Evolutionary conservation across 805 yeast genomes (phyloP).

Genomic region (Saccharomycopsis malanga): DNA sequence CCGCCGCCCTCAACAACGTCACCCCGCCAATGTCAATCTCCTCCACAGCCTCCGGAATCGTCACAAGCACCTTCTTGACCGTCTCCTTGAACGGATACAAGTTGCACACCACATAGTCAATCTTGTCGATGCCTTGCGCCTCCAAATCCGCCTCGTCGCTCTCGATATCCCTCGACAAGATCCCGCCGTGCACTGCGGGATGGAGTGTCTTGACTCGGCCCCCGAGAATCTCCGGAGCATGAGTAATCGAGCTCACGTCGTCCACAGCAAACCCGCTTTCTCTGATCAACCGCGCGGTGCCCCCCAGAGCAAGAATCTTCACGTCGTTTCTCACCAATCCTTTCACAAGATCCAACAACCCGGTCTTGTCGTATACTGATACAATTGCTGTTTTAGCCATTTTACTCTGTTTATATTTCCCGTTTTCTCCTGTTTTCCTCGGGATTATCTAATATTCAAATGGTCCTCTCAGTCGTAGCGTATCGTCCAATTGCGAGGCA

Average conservation of each 20-base stretch:
- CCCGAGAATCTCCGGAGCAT: slow-evolving; percentile 98
- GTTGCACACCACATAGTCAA: slow-evolving; percentile 95
- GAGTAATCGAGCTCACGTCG: slow-evolving; percentile 90
- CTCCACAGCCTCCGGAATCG: slow-evolving; percentile 95
- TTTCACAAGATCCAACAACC: slow-evolving; percentile 90
- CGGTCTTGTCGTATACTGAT: slow-evolving; percentile 97
- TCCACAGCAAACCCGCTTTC: slow-evolving; percentile 98
- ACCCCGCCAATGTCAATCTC: slow-evolving; percentile 99
- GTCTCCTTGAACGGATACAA: slow-evolving; percentile 98
- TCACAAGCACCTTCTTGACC: slow-evolving; percentile 89
- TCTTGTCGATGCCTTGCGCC: slow-evolving; percentile 89
- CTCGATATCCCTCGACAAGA: slow-evolving; percentile 88
- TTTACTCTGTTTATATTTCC: background rate
- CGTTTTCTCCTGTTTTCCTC: background rate
- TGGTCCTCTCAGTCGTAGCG: no score
- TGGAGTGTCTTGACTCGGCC: slow-evolving; percentile 98
- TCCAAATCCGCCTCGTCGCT: slow-evolving; percentile 83
- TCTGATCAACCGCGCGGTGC: slow-evolving; percentile 88
- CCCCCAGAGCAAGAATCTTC: slow-evolving; percentile 93
- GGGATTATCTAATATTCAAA: no score
- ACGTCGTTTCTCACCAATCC: slow-evolving; percentile 86
- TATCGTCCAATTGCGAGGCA: no score
- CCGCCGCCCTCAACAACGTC: slow-evolving; percentile 95
- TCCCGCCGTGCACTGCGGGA: slow-evolving; percentile 98
- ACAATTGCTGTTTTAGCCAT: slow-evolving; percentile 78